Evolutionary conservation across 305 asterid genomes (phyloP).

Genomic region (Rubia peregrina): DNA sequence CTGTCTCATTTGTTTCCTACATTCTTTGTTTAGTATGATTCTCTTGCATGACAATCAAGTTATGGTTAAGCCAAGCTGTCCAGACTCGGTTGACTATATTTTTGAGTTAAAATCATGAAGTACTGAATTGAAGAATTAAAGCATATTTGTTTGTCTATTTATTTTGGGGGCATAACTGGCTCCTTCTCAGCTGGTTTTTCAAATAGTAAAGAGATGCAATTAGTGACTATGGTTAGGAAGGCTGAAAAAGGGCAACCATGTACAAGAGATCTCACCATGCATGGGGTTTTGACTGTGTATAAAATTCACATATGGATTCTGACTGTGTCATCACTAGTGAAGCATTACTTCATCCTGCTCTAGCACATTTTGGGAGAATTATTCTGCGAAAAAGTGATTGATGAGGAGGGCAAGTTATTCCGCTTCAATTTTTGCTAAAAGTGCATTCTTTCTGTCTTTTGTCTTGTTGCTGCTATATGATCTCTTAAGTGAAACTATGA

Average conservation of each 20-base stretch:
- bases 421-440: neutral
- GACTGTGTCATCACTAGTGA: conserved; percentile 1
- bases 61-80: neutral
- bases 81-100: neutral
- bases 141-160: neutral
- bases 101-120: neutral
- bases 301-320: neutral
- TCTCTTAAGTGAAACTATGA: neutral
- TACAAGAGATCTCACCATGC: neutral
- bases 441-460: neutral
- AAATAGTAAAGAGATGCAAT: neutral
- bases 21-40: conserved; percentile 7
- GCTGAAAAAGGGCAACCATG: neutral
- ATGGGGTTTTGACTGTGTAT: neutral
- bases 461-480: neutral
- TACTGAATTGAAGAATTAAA: neutral
- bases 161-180: neutral
- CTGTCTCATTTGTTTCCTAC: neutral
- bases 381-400: neutral
- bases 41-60: no score
- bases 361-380: neutral
- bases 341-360: neutral
- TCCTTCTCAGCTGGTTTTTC: neutral
- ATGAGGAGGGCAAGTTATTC: neutral
- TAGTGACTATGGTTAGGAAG: neutral